Evolutionary conservation across 257 asterid species (phyloP).

Genomic region (Leptodermis oblonga): DNA sequence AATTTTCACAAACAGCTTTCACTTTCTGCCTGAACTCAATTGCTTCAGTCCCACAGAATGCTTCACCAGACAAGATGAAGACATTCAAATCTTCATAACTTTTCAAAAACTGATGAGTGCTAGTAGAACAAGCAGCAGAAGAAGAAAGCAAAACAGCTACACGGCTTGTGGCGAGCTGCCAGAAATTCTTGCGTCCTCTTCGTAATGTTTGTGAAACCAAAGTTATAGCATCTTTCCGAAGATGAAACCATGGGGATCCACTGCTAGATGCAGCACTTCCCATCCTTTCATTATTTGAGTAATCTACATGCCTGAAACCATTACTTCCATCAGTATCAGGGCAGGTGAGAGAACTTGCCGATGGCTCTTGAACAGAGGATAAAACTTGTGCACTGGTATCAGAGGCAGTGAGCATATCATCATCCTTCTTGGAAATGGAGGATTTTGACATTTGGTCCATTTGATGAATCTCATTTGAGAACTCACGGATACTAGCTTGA

Average conservation of each 20-base stretch:
- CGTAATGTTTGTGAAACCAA: constrained; percentile 79
- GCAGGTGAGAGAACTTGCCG: constrained; percentile 36
- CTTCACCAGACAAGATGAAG: constrained; percentile 92
- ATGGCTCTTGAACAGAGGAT: constrained; percentile 39
- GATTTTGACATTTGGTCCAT: constrained; percentile 37
- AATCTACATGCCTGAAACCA: constrained; percentile 30
- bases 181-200: constrained; percentile 92
- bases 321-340: constrained; percentile 37
- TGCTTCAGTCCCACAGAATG: constrained; percentile 92
- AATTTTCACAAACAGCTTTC: constrained; percentile 77
- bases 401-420: constrained; percentile 32
- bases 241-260: constrained; percentile 85
- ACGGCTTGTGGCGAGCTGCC: constrained; percentile 98
- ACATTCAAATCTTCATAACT: constrained; percentile 83
- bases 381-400: constrained; percentile 30
- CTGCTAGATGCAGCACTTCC: constrained; percentile 98
- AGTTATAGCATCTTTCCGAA: constrained; percentile 75
- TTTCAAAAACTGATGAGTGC: constrained; percentile 92
- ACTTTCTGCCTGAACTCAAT: constrained; percentile 94
- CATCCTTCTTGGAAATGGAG: constrained; percentile 32
- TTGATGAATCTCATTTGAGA: not conserved
- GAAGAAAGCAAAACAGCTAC: constrained; percentile 93
- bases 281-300: constrained; percentile 58
- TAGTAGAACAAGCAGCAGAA: constrained; percentile 74
- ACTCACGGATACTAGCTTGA: not conserved